Percentiles rank a stretch among this genome's conserved stretches.
Evolutionary conservation across 208 protist genomes (phyloP).

Genomic region (Trypanosoma caninum): DNA sequence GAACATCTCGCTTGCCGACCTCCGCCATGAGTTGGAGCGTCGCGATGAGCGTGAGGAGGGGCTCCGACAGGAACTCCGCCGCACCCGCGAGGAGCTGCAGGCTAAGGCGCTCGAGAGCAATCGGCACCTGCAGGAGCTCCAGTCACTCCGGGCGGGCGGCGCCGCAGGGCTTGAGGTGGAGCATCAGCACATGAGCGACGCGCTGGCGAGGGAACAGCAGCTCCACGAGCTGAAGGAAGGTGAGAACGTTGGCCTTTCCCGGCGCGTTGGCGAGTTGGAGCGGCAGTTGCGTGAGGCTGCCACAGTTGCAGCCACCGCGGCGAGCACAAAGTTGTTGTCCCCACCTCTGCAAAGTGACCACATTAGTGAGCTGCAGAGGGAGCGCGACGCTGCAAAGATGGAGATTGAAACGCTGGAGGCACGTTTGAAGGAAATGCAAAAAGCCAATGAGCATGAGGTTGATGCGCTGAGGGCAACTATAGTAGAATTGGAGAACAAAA

Average conservation of each 20-base stretch:
- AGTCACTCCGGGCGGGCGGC: conserved; percentile 1
- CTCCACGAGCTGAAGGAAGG: conserved; percentile 40
- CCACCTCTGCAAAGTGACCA: conserved; percentile 9
- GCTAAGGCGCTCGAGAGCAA: conserved; percentile 17
- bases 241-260: conserved; percentile 24
- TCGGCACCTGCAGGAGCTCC: conserved; percentile 28
- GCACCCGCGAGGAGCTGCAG: conserved; percentile 17
- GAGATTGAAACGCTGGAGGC: neutral
- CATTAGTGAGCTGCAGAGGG: conserved; percentile 3
- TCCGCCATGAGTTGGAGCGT: conserved; percentile 42
- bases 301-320: conserved; percentile 32
- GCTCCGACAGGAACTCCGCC: conserved; percentile 22
- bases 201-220: conserved; percentile 48
- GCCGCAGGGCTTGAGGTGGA: conserved; percentile 7
- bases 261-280: conserved; percentile 20
- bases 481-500: conserved; percentile 3
- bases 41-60: conserved; percentile 30
- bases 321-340: conserved; percentile 28
- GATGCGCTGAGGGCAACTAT: neutral
- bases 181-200: conserved; percentile 22
- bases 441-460: conserved; percentile 5
- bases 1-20: conserved; percentile 29
- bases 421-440: conserved; percentile 4
- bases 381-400: conserved; percentile 11
- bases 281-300: conserved; percentile 35